A percentile compares a stretch with the other conserved stretches of the same genome.
Evolutionary conservation across 257 asterid species (phyloP).

Genomic region (Solanum virginianum): DNA sequence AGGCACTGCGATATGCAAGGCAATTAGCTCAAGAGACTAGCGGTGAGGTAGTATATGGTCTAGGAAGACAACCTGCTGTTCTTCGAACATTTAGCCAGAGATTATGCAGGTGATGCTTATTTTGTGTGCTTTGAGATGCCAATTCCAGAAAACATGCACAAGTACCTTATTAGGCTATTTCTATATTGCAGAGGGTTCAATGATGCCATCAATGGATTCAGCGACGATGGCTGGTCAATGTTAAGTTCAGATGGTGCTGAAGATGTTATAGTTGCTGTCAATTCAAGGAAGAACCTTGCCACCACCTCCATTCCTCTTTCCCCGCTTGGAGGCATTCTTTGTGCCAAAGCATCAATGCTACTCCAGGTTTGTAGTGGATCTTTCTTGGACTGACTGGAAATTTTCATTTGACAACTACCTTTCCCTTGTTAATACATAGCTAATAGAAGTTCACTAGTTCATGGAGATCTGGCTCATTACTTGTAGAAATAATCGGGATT

Average conservation of each 20-base stretch:
- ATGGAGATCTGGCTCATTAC: neutral
- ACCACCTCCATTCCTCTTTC: conserved; percentile 32
- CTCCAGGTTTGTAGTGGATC: conserved; percentile 44
- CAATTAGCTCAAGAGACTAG: conserved; percentile 94
- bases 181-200: conserved; percentile 72
- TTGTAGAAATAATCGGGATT: neutral
- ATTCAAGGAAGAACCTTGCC: conserved; percentile 42
- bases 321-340: conserved; percentile 70
- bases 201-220: conserved; percentile 84
- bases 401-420: neutral
- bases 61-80: conserved; percentile 95
- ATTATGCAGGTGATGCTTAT: conserved; percentile 55
- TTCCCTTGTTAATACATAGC: neutral
- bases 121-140: neutral
- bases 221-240: conserved; percentile 91
- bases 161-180: neutral
- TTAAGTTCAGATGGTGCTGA: conserved; percentile 68
- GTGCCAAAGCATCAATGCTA: conserved; percentile 97
- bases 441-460: neutral
- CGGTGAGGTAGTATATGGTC: conserved; percentile 79
- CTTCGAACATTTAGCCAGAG: conserved; percentile 92
- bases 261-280: conserved; percentile 68
- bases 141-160: neutral
- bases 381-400: neutral
- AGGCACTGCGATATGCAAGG: conserved; percentile 46